Conservation (phyloP, 257 asterid species). For the Solanum corneliomulleri region DNA sequence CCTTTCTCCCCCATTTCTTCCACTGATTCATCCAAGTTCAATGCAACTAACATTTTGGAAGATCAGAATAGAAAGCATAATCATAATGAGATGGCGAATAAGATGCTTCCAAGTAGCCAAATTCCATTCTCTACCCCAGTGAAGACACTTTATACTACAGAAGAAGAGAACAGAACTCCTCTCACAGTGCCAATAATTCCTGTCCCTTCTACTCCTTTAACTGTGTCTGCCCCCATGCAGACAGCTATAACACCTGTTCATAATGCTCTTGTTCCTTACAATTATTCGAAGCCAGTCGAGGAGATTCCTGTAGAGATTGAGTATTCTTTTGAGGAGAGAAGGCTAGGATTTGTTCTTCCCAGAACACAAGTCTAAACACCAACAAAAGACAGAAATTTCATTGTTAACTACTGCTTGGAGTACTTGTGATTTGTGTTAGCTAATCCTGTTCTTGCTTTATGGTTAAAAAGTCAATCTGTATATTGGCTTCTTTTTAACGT, state of each 20-base stretch:
- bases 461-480: background rate
- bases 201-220: constrained; percentile 55
- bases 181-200: constrained; percentile 29
- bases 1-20: constrained; percentile 93
- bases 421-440: constrained; percentile 4
- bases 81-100: constrained; percentile 42
- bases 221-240: constrained; percentile 62
- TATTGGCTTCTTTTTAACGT: constrained; percentile 22
- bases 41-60: constrained; percentile 40
- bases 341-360: constrained; percentile 60
- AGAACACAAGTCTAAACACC: constrained; percentile 20
- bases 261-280: background rate
- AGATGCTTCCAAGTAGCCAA: constrained; percentile 31
- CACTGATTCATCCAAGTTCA: constrained; percentile 60
- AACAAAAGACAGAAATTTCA: background rate
- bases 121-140: constrained; percentile 51
- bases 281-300: constrained; percentile 12
- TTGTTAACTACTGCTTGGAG: background rate
- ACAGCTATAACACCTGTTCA: constrained; percentile 54
- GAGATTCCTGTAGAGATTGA: constrained; percentile 43
- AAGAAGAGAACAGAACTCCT: constrained; percentile 69
- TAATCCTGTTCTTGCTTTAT: constrained; percentile 1
- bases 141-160: constrained; percentile 29
- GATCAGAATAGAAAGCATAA: constrained; percentile 52
- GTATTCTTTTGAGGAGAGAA: constrained; percentile 76